Percentiles rank a stretch among this genome's conserved stretches.
Evolutionary conservation across 257 asterid genomes (phyloP).

Genomic region (Cynanchum wilfordii): DNA sequence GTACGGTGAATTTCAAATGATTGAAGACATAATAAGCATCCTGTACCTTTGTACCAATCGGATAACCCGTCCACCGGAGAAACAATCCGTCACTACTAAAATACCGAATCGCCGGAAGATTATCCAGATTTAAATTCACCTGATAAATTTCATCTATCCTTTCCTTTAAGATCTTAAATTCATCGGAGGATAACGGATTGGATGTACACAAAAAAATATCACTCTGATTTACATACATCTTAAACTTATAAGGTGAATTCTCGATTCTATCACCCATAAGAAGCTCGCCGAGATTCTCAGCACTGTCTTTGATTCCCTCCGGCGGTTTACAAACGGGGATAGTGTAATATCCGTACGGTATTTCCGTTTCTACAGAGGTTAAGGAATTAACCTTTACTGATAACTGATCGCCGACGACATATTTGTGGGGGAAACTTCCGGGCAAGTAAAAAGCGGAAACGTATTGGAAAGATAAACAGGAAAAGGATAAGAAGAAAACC

Average conservation of each 20-base stretch:
- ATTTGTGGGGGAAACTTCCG: constrained; percentile 21
- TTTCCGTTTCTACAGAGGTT: constrained; percentile 18
- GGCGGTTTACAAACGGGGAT: constrained; percentile 15
- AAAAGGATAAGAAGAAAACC: not conserved
- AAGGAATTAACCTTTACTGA: constrained; percentile 19
- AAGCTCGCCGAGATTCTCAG: constrained; percentile 21
- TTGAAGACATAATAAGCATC: constrained; percentile 15
- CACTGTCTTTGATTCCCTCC: constrained; percentile 20
- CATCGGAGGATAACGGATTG: constrained; percentile 6
- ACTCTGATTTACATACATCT: constrained; percentile 17
- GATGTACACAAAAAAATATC: constrained; percentile 8
- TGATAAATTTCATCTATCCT: constrained; percentile 17
- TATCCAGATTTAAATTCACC: constrained; percentile 20
- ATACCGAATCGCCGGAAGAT: constrained; percentile 19
- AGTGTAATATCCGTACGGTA: constrained; percentile 16
- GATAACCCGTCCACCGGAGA: constrained; percentile 20
- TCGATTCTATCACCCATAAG: constrained; percentile 23
- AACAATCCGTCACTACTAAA: constrained; percentile 6
- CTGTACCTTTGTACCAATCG: constrained; percentile 10
- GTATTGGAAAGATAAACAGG: not conserved
- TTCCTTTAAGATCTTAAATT: constrained; percentile 16
- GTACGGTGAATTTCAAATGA: constrained; percentile 18
- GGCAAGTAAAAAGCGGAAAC: constrained; percentile 15
- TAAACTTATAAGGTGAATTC: constrained; percentile 18
- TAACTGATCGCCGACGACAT: constrained; percentile 7